Percentiles rank a stretch among this genome's conserved stretches.
phyloP scores from a whole-genome alignment of 106 monocot species.

The Iris macrosiphon region DNA sequence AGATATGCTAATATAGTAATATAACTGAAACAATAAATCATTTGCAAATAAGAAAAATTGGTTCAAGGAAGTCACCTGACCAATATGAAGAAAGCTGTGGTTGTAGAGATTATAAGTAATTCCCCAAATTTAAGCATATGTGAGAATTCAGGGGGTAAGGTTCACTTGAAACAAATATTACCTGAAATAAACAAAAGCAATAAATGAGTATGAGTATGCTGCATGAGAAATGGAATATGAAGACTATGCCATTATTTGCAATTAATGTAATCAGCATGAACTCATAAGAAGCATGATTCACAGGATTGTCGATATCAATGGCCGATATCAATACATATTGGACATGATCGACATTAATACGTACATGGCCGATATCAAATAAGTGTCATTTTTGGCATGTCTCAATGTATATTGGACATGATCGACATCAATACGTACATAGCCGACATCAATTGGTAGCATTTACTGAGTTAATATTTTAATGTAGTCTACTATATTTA shows the following conservation, averaged over 20 bases:
- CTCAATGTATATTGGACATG: no score
- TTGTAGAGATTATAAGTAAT: constrained; percentile 65
- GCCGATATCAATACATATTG: no score
- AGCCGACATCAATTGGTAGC: no score
- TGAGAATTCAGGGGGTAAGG: constrained; percentile 57
- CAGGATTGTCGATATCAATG: no score
- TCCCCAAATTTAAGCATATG: constrained; percentile 61
- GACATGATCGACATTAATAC: no score
- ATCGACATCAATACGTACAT: no score
- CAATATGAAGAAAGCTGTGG: constrained; percentile 86
- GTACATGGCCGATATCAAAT: no score
- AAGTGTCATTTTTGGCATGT: no score
- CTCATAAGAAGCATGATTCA: no score
- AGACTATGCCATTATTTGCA: background rate
- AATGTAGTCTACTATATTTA: no score
- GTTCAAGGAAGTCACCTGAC: constrained; percentile 55
- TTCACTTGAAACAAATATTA: constrained; percentile 70
- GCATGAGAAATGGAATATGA: background rate
- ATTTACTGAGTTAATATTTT: no score
- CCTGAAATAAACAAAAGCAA: constrained; percentile 23
- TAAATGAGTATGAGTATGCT: background rate
- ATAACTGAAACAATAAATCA: background rate
- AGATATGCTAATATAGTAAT: background rate
- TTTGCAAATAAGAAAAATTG: background rate
- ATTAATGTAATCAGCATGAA: background rate